Conservation (phyloP, 345 rosid genomes). For the Euphorbia lathyris region DNA sequence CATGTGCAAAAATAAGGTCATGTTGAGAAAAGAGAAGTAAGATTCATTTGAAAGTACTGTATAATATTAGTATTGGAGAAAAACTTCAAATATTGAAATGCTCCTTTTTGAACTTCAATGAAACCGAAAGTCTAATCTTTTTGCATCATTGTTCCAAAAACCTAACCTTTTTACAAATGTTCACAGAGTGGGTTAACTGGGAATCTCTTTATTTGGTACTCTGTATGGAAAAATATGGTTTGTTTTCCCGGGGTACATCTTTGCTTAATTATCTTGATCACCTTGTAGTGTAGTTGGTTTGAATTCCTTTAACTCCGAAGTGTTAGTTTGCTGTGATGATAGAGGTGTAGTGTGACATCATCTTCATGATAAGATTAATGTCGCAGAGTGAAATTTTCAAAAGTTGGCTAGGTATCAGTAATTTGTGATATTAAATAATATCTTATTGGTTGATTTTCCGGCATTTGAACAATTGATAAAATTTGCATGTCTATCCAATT, state of each 20-base stretch:
- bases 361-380: neutral
- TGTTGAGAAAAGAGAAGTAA: neutral
- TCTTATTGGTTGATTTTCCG: neutral
- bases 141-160: neutral
- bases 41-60: neutral
- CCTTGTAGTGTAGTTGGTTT: neutral
- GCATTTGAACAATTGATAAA: neutral
- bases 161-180: neutral
- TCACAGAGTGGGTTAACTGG: neutral
- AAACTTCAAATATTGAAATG: neutral
- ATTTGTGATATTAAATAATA: neutral
- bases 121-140: neutral
- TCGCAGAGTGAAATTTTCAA: neutral
- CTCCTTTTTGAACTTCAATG: neutral
- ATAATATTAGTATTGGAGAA: neutral
- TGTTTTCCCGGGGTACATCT: neutral
- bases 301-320: neutral
- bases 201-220: neutral
- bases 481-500: neutral
- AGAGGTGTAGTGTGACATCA: neutral
- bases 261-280: slow-evolving; percentile 1
- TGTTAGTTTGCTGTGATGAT: neutral
- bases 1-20: slow-evolving; percentile 3
- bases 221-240: neutral
- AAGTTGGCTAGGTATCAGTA: neutral